These are phyloP conservation scores for Dioscorea zingiberensis DNA, from an alignment of 106 monocot species.

Conservation along the genomic window DNA sequence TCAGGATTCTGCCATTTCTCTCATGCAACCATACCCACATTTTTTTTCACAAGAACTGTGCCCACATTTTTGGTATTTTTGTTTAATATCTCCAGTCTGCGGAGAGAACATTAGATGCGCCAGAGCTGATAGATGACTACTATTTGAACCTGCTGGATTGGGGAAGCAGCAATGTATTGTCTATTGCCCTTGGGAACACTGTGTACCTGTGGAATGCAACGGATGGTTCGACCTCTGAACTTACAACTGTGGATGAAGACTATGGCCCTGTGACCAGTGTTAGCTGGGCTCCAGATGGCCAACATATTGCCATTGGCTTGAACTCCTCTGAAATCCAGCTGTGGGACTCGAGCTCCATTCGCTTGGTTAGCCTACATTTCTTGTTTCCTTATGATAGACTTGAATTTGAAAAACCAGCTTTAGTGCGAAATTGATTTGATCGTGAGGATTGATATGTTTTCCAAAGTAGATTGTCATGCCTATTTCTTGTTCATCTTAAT, in stretches of 20 bases:
- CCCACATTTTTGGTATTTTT: too few relatives aligned
- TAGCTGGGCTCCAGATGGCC: slow-evolving; percentile 5
- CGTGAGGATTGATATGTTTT: too few relatives aligned
- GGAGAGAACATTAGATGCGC: slow-evolving; percentile 13
- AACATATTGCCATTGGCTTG: not conserved
- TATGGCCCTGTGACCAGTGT: slow-evolving; percentile 11
- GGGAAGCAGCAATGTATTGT: slow-evolving; percentile 6
- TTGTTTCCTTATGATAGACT: too few relatives aligned
- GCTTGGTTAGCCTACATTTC: slow-evolving; percentile 1
- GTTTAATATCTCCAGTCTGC: slow-evolving; percentile 5
- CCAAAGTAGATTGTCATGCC: too few relatives aligned
- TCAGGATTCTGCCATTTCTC: too few relatives aligned
- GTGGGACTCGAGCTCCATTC: not conserved
- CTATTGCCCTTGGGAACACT: slow-evolving; percentile 11
- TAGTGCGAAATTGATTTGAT: too few relatives aligned
- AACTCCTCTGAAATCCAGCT: not conserved
- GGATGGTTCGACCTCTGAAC: slow-evolving; percentile 4
- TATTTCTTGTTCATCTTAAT: too few relatives aligned
- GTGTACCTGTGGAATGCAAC: slow-evolving; percentile 12
- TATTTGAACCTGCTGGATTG: slow-evolving; percentile 14
- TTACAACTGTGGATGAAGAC: slow-evolving; percentile 6
- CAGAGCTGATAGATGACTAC: slow-evolving; percentile 9
- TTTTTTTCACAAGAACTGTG: too few relatives aligned
- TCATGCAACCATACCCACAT: too few relatives aligned
- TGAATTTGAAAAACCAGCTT: too few relatives aligned